phyloP scores from a whole-genome alignment of 2,329 filamentous ascomycete species.

The Ceratocystis ficicola region DNA sequence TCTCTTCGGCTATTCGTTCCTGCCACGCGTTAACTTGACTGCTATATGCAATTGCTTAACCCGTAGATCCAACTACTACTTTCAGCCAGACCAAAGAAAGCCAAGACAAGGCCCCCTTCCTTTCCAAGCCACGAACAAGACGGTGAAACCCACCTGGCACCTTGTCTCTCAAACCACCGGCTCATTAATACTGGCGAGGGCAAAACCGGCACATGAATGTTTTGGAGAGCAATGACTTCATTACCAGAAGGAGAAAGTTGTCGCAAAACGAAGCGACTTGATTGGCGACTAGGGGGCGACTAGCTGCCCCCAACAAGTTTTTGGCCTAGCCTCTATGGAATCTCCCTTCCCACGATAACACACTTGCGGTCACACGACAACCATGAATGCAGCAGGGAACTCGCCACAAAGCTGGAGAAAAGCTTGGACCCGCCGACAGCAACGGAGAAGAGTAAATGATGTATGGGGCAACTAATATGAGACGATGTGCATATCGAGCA shows the following conservation, averaged over 20 bases:
- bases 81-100: neutral
- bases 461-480: neutral
- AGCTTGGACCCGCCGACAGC: neutral
- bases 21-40: neutral
- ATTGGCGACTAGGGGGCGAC: too few species aligned
- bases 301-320: too few species aligned
- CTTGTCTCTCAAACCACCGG: neutral
- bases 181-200: too few species aligned
- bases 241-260: too few species aligned
- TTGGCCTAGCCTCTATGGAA: neutral
- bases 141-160: neutral
- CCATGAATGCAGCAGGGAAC: neutral
- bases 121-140: neutral
- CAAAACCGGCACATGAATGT: too few species aligned
- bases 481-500: neutral
- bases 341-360: neutral
- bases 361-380: slow-evolving; percentile 3
- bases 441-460: neutral
- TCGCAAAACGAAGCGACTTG: too few species aligned
- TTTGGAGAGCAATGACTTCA: too few species aligned
- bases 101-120: neutral
- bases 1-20: neutral
- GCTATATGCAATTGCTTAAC: neutral
- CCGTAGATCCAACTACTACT: neutral
- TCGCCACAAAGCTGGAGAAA: neutral